Evolutionary conservation across 2,329 filamentous ascomycete species (phyloP), one percentile per base, ranked within the genome.

Genomic region (Grosmannia penicillata): DNA sequence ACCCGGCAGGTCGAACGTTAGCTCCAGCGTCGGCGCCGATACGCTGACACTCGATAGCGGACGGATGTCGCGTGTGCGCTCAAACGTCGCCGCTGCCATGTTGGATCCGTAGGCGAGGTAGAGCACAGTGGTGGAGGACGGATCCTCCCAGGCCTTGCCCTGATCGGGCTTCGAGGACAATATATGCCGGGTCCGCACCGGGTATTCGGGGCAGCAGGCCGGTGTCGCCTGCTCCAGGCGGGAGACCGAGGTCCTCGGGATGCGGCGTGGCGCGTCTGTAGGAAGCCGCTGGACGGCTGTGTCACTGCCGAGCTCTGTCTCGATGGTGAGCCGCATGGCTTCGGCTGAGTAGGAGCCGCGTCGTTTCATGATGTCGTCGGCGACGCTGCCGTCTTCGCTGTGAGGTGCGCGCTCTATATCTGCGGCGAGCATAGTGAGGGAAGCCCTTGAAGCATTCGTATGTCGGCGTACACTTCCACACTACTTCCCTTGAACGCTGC

Each of bases 41-140:
- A 94, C 89, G 51, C 86, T 86, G 52, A 87, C 61, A 45, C 82
- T 72, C 28, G 83, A 85, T 13, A 96, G 51, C 0, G 91, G 91
- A 21, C 72, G 73, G 58, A 96, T 89, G 43, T 79, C 79, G 37
- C 89, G 78, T 43, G 59, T 64, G 42, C 81, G 82, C 34, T 78
- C 68, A 56, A 96, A 95, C 0, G 82, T 93, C 54, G 84, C 64
- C 13, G 78, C 74, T 43, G 70, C 75, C 44, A 96, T 72, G 56
- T 96, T 96, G 37, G 86, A 94, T 48, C 89, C 91, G 55, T 95
- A 96, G 10, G 87, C 89, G 18, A 89, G 72, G 56, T 89, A 89
- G 37, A 87, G 69, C 21, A 86, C 66, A 1, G 80, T 38, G 24
- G 48, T 35, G 31, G 53, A 43, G 31, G 49, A 40, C 8, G 45